Evolutionary conservation across 1,284 basidiomycete species (phyloP).

Genomic region (Ceratobasidium sp.): DNA sequence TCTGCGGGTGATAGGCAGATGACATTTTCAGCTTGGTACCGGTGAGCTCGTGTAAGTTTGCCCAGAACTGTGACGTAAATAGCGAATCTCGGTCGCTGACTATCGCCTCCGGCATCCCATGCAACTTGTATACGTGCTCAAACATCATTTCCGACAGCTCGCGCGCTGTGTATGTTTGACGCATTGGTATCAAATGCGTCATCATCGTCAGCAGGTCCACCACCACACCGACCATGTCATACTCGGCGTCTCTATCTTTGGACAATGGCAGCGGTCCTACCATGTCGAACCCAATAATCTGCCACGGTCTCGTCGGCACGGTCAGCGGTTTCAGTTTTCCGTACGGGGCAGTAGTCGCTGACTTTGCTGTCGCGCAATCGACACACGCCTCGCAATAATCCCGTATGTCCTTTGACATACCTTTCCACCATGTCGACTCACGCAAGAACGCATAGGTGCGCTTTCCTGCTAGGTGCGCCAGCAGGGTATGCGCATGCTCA

Average conservation of each 20-base stretch:
- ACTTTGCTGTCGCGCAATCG: constrained; percentile 41
- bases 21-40: constrained; percentile 60
- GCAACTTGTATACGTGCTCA: constrained; percentile 58
- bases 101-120: constrained; percentile 60
- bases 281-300: constrained; percentile 61
- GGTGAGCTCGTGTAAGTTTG: constrained; percentile 55
- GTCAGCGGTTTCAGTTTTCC: constrained; percentile 56
- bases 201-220: constrained; percentile 58
- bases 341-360: constrained; percentile 50
- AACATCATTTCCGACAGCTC: constrained; percentile 62
- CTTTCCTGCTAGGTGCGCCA: constrained; percentile 47
- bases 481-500: constrained; percentile 16
- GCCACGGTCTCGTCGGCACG: constrained; percentile 57
- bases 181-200: constrained; percentile 57
- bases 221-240: constrained; percentile 58
- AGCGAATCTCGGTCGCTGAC: constrained; percentile 60
- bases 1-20: constrained; percentile 62
- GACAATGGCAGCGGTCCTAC: constrained; percentile 60
- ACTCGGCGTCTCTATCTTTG: constrained; percentile 54
- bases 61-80: constrained; percentile 64
- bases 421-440: constrained; percentile 50
- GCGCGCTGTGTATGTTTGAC: constrained; percentile 55
- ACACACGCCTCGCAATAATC: constrained; percentile 45
- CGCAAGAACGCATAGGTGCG: constrained; percentile 48
- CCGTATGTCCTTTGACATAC: constrained; percentile 45